Evolutionary conservation across 441 rosid species (phyloP).

Genomic region (Hura crepitans): DNA sequence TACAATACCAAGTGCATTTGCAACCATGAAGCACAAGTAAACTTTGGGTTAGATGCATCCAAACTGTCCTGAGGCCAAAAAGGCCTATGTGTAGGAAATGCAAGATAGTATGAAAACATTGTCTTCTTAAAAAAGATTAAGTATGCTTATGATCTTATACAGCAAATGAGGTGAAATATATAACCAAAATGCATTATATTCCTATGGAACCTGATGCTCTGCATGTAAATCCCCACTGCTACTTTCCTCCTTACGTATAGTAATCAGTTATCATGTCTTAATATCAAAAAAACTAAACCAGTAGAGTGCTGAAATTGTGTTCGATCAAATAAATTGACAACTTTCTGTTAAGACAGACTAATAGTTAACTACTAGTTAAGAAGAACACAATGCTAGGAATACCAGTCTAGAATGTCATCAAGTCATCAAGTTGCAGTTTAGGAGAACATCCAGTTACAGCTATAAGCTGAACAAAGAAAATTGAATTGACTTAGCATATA

Average conservation of each 20-base stretch:
- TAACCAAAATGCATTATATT: background rate
- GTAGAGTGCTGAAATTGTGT: background rate
- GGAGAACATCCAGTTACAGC: background rate
- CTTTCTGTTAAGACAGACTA: background rate
- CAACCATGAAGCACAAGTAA: background rate
- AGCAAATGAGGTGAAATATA: background rate
- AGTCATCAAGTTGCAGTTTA: background rate
- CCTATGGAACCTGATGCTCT: constrained; percentile 3
- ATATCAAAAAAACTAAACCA: background rate
- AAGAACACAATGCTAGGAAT: background rate
- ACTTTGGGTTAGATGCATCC: background rate
- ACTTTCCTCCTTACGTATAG: background rate
- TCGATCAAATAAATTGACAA: background rate
- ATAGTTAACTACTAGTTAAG: background rate
- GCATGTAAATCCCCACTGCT: background rate
- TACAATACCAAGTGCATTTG: background rate
- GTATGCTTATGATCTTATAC: background rate
- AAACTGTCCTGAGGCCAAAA: background rate
- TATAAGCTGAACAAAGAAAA: constrained; percentile 9
- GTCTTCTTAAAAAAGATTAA: background rate
- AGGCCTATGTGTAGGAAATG: background rate
- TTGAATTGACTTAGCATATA: constrained; percentile 15
- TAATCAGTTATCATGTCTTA: background rate
- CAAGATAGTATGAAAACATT: background rate
- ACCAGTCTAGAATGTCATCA: constrained; percentile 8